Base-by-base conservation (phyloP, 2,329 filamentous ascomycete species). In the Mycocentrospora acerina region DNA sequence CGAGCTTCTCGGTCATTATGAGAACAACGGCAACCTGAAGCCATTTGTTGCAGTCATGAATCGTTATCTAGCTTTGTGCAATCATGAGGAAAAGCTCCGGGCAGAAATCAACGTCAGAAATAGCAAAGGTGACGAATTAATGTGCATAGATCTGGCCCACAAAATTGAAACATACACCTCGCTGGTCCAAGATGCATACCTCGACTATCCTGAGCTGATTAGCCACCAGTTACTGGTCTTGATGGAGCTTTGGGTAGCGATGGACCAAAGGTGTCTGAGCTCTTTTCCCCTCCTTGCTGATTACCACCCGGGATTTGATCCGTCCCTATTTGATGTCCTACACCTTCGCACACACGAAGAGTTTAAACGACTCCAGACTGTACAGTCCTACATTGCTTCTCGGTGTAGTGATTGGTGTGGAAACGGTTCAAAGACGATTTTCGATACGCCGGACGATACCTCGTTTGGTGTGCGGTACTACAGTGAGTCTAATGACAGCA, bases 161-260 rank as follows among this genome's bases (percentile, higher is more conserved):
- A 34, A 15, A 16, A 44, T 39, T 17, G 44, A 30, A 17, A 39
- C 30, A 3, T 52, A 44, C 10, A 29, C 54, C 16, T 19, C 25
- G 7, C 47, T 15, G 10, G 40, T 53, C 8, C 29, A 1, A 0
- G 34, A 46, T 2, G 51, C 61, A 1, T 80, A 78, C 43, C 49
- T 70, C 42, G 46, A 51, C 4, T 71, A 76, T 40, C 67, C 73
- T 0, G 75, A 78, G 32, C 70, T 76, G 16, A 74, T 71, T 47
- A 81, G 80, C 18, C 40, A 62, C 1, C 71, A 78, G 49, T 59
- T 85, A 0, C 67, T 86, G 1, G 71, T 66, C 7, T 29, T 80
- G 0, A 73, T 85, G 53, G 75, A 80, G 33, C 47, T 82, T 0
- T 87, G 82, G 82, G 56, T 76, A 3, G 51, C 57, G 1, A 71